Evolutionary conservation across 805 yeast genomes (phyloP).

Genomic region (Starmerella apis): DNA sequence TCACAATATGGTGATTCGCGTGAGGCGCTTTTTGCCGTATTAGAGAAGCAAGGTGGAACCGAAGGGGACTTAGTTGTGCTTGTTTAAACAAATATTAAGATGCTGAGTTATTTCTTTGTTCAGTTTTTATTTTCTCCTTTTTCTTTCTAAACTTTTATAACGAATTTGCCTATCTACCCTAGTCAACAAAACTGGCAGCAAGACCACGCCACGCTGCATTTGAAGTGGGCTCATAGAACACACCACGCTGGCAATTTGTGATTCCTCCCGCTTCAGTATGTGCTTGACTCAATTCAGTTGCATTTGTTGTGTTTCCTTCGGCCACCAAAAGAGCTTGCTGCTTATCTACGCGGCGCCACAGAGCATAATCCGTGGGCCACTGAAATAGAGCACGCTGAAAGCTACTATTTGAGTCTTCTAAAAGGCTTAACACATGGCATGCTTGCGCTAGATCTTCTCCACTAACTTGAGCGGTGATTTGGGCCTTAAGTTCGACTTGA

Average conservation of each 20-base stretch:
- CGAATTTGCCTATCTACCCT: not conserved
- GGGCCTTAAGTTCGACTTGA: conserved; percentile 49
- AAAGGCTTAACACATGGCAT: conserved; percentile 16
- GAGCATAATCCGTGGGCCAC: conserved; percentile 57
- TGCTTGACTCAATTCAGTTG: conserved; percentile 44
- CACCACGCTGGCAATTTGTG: conserved; percentile 54
- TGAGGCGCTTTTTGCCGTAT: not conserved
- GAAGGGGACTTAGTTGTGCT: not conserved
- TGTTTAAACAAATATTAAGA: not conserved
- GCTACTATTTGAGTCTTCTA: conserved; percentile 27
- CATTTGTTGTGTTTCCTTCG: conserved; percentile 38
- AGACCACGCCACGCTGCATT: conserved; percentile 9
- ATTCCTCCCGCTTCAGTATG: conserved; percentile 40
- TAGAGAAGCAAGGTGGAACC: not conserved
- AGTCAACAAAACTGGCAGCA: not conserved
- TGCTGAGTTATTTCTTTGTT: not conserved
- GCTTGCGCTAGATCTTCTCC: conserved; percentile 33
- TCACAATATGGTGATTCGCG: not conserved
- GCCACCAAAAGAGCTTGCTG: conserved; percentile 53
- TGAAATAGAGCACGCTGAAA: conserved; percentile 67
- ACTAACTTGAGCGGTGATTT: conserved; percentile 39
- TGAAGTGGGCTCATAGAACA: conserved; percentile 34
- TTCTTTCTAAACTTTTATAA: not conserved
- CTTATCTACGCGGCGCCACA: conserved; percentile 59
- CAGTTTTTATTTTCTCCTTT: too few relatives aligned